Conservation (phyloP, 2,329 filamentous ascomycete genomes). For the Calonectria leucothoes region DNA sequence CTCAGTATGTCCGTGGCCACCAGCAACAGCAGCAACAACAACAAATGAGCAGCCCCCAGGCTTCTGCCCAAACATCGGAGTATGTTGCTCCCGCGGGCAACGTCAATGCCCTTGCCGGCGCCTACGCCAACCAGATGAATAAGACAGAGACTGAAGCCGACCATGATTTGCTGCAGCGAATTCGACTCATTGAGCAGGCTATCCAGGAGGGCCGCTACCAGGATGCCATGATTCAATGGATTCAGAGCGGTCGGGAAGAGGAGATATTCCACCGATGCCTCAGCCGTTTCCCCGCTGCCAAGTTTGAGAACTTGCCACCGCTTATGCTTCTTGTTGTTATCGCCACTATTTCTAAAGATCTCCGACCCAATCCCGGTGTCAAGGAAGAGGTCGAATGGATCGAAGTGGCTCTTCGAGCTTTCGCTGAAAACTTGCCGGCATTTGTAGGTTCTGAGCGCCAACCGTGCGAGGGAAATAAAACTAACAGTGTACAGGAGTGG, state of each 20-base stretch:
- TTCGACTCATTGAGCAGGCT: slow-evolving; percentile 70
- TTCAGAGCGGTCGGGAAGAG: slow-evolving; percentile 71
- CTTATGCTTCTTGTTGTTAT: slow-evolving; percentile 73
- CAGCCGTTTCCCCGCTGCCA: slow-evolving; percentile 50
- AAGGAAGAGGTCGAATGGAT: slow-evolving; percentile 70
- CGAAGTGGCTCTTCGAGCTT: slow-evolving; percentile 67
- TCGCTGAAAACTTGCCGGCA: slow-evolving; percentile 59
- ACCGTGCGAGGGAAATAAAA: neutral
- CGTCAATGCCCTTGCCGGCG: slow-evolving; percentile 49
- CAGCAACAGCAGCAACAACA: slow-evolving; percentile 32
- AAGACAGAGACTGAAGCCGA: slow-evolving; percentile 51
- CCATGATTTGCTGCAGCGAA: slow-evolving; percentile 65
- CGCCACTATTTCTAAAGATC: slow-evolving; percentile 70
- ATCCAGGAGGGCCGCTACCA: slow-evolving; percentile 73
- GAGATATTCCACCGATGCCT: slow-evolving; percentile 68
- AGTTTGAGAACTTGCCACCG: slow-evolving; percentile 67
- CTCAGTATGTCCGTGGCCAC: slow-evolving; percentile 51
- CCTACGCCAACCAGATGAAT: slow-evolving; percentile 50
- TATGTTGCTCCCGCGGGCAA: slow-evolving; percentile 46
- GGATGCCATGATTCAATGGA: slow-evolving; percentile 74
- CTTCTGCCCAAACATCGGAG: slow-evolving; percentile 47
- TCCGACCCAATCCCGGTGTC: slow-evolving; percentile 63
- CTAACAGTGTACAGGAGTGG: slow-evolving; percentile 50
- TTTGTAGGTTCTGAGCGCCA: slow-evolving; percentile 57
- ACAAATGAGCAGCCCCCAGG: slow-evolving; percentile 46